Evolutionary conservation across 164 flowering plant species (phyloP), one percentile per base, ranked within the genome.

Genomic region (Annona squamosa): DNA sequence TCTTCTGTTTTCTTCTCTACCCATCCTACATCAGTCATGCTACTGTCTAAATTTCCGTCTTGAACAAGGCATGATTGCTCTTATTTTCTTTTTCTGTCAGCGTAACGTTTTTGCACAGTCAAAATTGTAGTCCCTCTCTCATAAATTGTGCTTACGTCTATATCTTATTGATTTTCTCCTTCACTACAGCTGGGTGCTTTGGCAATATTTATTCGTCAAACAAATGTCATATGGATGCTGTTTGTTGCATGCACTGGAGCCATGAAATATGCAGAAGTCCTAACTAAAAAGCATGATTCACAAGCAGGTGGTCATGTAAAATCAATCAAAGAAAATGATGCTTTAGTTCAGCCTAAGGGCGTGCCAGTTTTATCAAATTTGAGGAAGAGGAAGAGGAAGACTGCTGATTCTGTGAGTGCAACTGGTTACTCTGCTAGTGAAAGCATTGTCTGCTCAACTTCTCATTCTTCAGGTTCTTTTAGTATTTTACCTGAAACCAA

Each of bases 211-310:
- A 80, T 94, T 72, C 84, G 99, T 42, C 99, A 94, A 84, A 92
- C 99, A 76, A 94, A 94, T 83, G 85, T 91, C 66, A 81, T 94
- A 65, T 94, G 99, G 99, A 68, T 91, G 87, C 80, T 92, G 76
- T 89, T 92, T 79, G 89, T 89, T 84, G 92, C 90, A 26, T 87
- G 92, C 81, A 71, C 72, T 67, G 96, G 87, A 43, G 77, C 84
- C 69, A 79, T 92, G 73, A 76, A 90, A 74, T 69, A 80, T 57
- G 77, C 80, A 64, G 43, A 77, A 48, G 70, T 71, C 68, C 75
- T 68, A 71, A 57, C 72, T 64, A 73, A n/a, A 43, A 83, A 74
- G 65, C 77, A 78, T 44, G 73, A 74, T 45, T 63, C 13, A 17
- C 67, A 80, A 67, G 62, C 67, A 63, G 78, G 78, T 74, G 81